Conservation (phyloP, 495 filamentous ascomycete species). For the Filosporella fistucella region DNA sequence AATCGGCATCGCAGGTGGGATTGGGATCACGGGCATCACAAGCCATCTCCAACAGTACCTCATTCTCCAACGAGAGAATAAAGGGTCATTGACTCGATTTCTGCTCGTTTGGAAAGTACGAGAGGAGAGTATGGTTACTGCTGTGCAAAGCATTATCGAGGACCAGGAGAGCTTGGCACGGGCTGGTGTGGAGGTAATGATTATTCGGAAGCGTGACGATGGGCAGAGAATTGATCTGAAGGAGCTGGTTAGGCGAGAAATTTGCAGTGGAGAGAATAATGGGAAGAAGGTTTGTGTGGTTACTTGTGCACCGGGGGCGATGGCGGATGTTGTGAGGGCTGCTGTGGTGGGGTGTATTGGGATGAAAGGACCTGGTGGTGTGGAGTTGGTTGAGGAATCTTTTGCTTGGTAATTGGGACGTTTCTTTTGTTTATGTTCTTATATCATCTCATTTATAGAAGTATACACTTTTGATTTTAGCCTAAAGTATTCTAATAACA, state of each 20-base stretch:
- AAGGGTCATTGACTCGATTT: not conserved
- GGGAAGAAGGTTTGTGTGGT: conserved; percentile 35
- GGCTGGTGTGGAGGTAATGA: not conserved
- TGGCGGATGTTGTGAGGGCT: conserved; percentile 44
- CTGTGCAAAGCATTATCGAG: not conserved
- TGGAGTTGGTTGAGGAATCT: conserved; percentile 42
- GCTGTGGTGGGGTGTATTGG: conserved; percentile 34
- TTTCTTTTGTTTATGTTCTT: no score
- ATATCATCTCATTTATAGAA: no score
- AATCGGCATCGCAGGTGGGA: conserved; percentile 55
- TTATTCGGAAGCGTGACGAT: not conserved
- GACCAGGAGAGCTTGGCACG: not conserved
- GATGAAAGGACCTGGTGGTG: conserved; percentile 27
- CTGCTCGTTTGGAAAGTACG: not conserved
- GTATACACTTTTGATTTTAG: no score
- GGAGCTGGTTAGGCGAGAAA: conserved; percentile 28
- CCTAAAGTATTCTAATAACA: no score
- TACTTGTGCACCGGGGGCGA: conserved; percentile 42
- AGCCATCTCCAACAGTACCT: conserved; percentile 45
- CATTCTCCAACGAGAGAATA: conserved; percentile 15
- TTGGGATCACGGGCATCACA: conserved; percentile 51
- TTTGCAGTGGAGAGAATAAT: conserved; percentile 4
- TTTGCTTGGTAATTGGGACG: conserved; percentile 29
- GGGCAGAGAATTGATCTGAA: conserved; percentile 27
- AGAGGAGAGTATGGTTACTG: not conserved